A percentile compares a stretch with the other conserved stretches of the same genome.
phyloP scores from a whole-genome alignment of 2,329 filamentous ascomycete genomes.

The Pseudogymnoascus sp. region DNA sequence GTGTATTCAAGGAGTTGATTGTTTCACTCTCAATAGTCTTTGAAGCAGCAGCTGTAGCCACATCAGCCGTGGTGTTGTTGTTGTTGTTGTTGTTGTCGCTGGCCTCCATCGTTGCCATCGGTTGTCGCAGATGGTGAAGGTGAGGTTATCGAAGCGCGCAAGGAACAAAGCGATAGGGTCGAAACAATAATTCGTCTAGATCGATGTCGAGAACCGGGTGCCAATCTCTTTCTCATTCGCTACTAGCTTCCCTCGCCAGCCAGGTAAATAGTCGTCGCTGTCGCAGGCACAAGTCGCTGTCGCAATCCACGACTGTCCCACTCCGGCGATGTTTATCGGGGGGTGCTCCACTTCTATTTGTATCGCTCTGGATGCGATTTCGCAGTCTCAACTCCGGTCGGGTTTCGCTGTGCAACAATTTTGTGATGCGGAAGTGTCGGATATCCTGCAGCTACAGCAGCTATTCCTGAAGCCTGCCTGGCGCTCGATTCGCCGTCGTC shows the following conservation, averaged over 20 bases:
- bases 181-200: not conserved
- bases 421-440: not conserved
- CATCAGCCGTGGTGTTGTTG: not conserved
- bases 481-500: slow-evolving; percentile 1
- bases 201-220: not conserved
- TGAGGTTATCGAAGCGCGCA: slow-evolving; percentile 3
- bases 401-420: slow-evolving; percentile 2
- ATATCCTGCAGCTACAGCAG: slow-evolving; percentile 1
- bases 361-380: slow-evolving; percentile 1
- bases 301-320: not conserved
- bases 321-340: slow-evolving; percentile 5
- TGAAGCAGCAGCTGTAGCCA: not conserved
- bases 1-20: not conserved
- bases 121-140: not conserved
- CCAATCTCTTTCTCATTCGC: not conserved
- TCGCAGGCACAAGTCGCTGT: not conserved
- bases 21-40: not conserved
- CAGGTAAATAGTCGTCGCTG: not conserved
- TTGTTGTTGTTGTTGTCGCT: not conserved
- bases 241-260: not conserved
- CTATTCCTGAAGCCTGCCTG: slow-evolving; percentile 4
- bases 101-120: not conserved
- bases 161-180: slow-evolving; percentile 1
- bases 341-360: slow-evolving; percentile 2
- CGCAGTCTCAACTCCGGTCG: not conserved